Conservation (phyloP, 139 green algal genomes). For the Volvox reticuliferus region DNA sequence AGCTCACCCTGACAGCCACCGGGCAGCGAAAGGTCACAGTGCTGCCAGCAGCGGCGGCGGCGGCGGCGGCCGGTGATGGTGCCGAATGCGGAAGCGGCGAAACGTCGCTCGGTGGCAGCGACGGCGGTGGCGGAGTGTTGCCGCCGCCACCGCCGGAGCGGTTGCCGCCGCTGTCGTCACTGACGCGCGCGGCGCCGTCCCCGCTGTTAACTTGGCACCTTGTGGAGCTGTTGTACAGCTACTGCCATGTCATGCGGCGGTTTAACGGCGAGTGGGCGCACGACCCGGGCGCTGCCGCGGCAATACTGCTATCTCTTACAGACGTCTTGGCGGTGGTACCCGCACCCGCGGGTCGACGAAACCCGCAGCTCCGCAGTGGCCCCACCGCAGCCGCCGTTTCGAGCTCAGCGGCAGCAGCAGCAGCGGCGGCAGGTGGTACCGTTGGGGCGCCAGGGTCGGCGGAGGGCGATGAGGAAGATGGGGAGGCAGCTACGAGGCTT, state of each 20-base stretch:
- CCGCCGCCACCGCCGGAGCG: slow-evolving; percentile 49
- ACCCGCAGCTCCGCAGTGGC: not conserved
- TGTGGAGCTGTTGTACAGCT: slow-evolving; percentile 73
- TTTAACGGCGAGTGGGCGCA: slow-evolving; percentile 67
- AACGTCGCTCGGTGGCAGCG: no score
- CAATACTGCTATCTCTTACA: slow-evolving; percentile 46
- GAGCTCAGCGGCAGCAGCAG: not conserved
- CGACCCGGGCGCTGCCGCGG: slow-evolving; percentile 34
- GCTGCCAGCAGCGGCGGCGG: not conserved
- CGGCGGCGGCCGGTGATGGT: not conserved
- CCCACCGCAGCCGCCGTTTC: not conserved
- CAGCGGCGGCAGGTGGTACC: not conserved
- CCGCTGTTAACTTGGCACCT: slow-evolving; percentile 70
- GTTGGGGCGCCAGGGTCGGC: not conserved
- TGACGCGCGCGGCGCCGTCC: slow-evolving; percentile 62
- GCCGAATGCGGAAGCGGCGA: not conserved
- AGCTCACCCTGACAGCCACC: slow-evolving; percentile 47
- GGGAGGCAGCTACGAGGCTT: slow-evolving; percentile 1
- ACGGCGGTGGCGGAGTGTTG: not conserved
- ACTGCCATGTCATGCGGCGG: slow-evolving; percentile 66
- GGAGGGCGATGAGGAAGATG: not conserved
- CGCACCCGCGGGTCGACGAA: not conserved
- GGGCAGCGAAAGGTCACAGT: slow-evolving; percentile 52
- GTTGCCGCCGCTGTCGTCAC: slow-evolving; percentile 55
- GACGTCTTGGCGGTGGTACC: slow-evolving; percentile 14